Base-by-base conservation (phyloP, 2,329 filamentous ascomycete species). In the Epichloe coenophiala region DNA sequence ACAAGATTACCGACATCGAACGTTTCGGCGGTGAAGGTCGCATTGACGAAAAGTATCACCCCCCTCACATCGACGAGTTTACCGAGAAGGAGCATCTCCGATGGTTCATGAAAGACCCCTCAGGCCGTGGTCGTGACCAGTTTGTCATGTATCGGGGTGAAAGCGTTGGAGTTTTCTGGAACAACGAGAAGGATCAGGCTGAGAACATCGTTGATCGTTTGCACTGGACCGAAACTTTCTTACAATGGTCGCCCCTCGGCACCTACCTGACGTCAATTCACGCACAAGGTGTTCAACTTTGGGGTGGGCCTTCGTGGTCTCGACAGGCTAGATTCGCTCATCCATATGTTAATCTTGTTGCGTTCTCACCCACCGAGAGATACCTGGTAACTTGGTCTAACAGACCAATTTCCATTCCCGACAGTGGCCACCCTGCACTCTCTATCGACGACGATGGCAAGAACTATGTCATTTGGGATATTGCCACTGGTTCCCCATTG, bases 401-500 rank as follows among this genome's bases (percentile, higher is more conserved):
- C 70, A 81, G 88, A 47, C 89, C 93, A 23, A 95, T 98, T 63
- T 81, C 86, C 54, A 88, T 98, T 51, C 87, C 93, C 53, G 93
- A 97, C 60, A 83, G 83, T 57, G 86, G 86, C 57, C 86, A 95
- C 67, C 84, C 86, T 2, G 74, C 85, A n/a, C 76, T 96, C 47
- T 83, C 87, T 3, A 75, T 89, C 54, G 93, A 97, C 62, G 93
- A 98, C 63, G 91, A 98, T 61, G 93, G 93, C 68, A 97, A 97
- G 77, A 96, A 97, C 77, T 97, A 97, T 69, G 86, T 98, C 63
- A 90, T 98, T 63, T 98, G 93, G 93, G 91, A 97, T 63, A 84
- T 97, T 55, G 86, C 87, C 48, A 93, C 91, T 9, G 83, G 81
- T 60, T 86, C 91, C 67, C 88, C 91, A 51, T 77, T 98, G 47